phyloP scores from a whole-genome alignment of 345 rosid species.

The Lenwebbia sp. region DNA sequence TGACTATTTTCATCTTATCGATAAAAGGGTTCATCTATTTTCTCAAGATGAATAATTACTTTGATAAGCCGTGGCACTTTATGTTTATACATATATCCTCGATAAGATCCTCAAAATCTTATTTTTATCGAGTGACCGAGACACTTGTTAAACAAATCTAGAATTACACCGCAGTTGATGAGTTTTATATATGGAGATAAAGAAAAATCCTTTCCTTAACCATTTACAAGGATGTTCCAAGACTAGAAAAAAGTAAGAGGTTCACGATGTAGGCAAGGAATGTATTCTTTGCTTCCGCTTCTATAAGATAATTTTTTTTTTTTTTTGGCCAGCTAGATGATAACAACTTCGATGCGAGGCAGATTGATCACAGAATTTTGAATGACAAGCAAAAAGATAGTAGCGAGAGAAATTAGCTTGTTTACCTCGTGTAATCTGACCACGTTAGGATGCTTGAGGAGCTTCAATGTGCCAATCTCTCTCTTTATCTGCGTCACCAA shows the following conservation, averaged over 20 bases:
- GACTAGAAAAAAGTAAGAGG: background rate
- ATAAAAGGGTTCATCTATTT: background rate
- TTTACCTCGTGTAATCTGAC: conserved; percentile 79
- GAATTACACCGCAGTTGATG: background rate
- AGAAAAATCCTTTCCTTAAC: background rate
- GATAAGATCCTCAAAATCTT: too few relatives aligned
- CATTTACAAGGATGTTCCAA: background rate
- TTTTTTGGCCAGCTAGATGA: background rate
- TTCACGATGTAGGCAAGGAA: background rate
- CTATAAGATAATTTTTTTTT: too few relatives aligned
- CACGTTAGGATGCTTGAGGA: conserved; percentile 82
- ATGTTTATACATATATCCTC: too few relatives aligned
- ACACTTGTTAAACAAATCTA: background rate
- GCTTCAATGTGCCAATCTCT: conserved; percentile 80
- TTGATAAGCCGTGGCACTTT: too few relatives aligned
- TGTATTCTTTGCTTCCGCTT: background rate
- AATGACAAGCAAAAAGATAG: background rate
- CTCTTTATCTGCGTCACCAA: conserved; percentile 57
- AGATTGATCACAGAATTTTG: background rate
- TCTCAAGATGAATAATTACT: too few relatives aligned
- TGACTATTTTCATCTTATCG: background rate
- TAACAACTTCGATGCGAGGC: background rate
- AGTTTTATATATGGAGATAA: background rate
- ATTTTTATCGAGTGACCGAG: too few relatives aligned
- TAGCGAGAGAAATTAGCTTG: background rate